Evolutionary conservation across 306 rosid species (phyloP), one percentile per base, ranked within the genome.

Genomic region (Malus fusca): DNA sequence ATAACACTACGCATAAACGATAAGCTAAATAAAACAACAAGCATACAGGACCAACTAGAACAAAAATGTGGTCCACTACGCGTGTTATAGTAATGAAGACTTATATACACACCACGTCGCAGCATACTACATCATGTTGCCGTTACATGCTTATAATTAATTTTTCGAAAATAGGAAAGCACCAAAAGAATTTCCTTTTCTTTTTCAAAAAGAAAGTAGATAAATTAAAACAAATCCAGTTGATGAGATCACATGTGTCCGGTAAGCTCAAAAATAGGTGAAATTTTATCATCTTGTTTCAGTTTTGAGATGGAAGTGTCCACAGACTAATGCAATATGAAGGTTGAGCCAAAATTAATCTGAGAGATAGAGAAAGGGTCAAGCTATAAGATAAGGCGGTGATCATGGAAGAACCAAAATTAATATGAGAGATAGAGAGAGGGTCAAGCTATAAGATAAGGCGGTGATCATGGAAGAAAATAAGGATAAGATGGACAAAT

Each of bases 401-500:
- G 88, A 65, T 65, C n/a, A 77, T 67, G 79, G 86, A 84, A 74
- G 33, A 75, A 71, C 44, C 30, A 51, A 65, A 68, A 72, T 55
- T 85, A 67, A 80, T 75, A 78, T 30, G 89, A 82, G 82, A 77
- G 86, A 42, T 23, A 75, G 30, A 56, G 37, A 37, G 8, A 63
- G 58, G 79, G 66, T 7, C 31, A 66, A 60, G 64, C 48, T 40
- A 26, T 26, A 37, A 63, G 26, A 58, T 58, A 58, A 4, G 62
- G 79, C 82, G 83, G 82, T 76, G 88, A 65, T 65, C n/a, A 77
- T 67, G 79, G 86, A 84, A 74, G 33, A 75, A 71, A 77, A 75
- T 25, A 42, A 77, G 85, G 80, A 78, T 56, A 82, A 6, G 68
- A 80, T 68, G 65, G 94, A 88, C 88, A 86, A 63, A 76, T 86